Conservation (phyloP, 352 stramenopile genomes). For the Pythium rishiriense region DNA sequence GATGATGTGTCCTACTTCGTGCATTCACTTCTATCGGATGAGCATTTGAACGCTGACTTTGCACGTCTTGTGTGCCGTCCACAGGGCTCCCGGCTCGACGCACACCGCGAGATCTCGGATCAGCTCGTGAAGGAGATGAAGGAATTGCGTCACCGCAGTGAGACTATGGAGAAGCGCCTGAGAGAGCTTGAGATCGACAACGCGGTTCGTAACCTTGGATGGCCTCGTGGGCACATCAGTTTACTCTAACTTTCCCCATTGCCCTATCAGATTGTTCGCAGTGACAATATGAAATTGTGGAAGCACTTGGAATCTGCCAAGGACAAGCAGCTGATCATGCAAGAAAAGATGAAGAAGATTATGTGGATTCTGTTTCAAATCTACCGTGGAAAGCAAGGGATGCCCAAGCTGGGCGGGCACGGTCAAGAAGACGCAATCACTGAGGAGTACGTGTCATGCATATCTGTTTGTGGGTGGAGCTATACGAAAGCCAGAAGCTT, state of each 20-base stretch:
- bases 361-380: constrained; percentile 91
- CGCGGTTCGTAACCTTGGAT: constrained; percentile 35
- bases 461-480: constrained; percentile 19
- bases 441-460: constrained; percentile 75
- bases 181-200: constrained; percentile 87
- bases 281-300: constrained; percentile 88
- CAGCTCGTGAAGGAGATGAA: constrained; percentile 84
- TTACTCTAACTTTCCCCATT: neutral
- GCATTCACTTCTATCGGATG: neutral
- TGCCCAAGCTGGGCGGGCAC: constrained; percentile 74
- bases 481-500: constrained; percentile 27
- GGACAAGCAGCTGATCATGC: constrained; percentile 89
- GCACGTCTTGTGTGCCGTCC: neutral
- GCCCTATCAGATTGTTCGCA: constrained; percentile 67
- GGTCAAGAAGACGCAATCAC: constrained; percentile 54
- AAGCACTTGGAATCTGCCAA: constrained; percentile 84
- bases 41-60: neutral
- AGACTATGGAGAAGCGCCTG: constrained; percentile 87
- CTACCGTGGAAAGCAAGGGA: constrained; percentile 80
- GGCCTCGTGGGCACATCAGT: neutral
- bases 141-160: constrained; percentile 75
- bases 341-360: constrained; percentile 92
- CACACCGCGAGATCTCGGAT: constrained; percentile 76
- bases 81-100: constrained; percentile 69
- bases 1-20: constrained; percentile 20